Evolutionary conservation across 805 yeast genomes (phyloP), one percentile per base, ranked within the genome.

Genomic region (Maudiozyma bulderi): DNA sequence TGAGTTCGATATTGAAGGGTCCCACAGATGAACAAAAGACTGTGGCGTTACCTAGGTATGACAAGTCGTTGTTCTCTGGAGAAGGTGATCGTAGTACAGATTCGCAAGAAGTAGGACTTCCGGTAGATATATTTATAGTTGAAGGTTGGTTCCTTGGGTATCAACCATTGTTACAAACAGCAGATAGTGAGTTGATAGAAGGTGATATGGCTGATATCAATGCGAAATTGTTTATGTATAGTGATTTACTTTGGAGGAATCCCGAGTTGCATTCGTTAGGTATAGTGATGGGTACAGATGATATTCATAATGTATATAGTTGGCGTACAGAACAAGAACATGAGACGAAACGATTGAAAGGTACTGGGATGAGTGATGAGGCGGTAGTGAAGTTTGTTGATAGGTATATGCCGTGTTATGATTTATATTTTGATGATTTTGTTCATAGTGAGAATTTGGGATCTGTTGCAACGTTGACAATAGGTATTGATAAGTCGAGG

Each of bases 141-240:
- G 99, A 91, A 67, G 99, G 98, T 5, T 91, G 99, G 99, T 88
- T 90, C 68, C 75, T 80, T 28, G 98, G 98, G 1, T 91, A 80
- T 61, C 53, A 61, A 5, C 72, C 84, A 1, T 54, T 76, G 15
- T 54, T 65, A 1, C 56, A 64, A 30, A 44, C 49, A 30, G 20
- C 48, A 9, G 47, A 50, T 45, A 44, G 42, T 5, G 34, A 61
- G 31, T 37, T 63, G 52, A 55, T 46, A 46, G 52, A 43, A 43
- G 56, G 48, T 48, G 61, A 50, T 66, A 71, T 54, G 58, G 56
- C 68, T 7, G 52, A 62, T 39, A 68, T 91, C 43, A 84, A 93
- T 64, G 58, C 68, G 0, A 67, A 70, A 39, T 69, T 91, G 48
- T 54, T 56, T 15, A 52, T 56, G 3, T 91, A 89, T 61, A 64